Percentiles rank a stretch among this genome's conserved stretches.
phyloP scores from a whole-genome alignment of 805 yeast species.

The Candida parachauliodes region DNA sequence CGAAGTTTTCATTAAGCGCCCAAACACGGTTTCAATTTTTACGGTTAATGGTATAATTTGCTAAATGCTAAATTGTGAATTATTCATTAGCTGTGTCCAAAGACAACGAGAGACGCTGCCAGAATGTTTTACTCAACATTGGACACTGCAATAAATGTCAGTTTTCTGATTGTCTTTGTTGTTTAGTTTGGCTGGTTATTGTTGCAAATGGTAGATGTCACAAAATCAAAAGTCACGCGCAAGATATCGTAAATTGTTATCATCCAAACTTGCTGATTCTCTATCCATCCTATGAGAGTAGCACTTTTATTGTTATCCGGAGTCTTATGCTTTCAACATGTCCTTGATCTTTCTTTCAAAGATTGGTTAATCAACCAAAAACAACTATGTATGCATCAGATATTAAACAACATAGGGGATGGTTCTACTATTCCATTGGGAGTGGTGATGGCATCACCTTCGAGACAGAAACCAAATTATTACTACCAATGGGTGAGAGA shows the following conservation, averaged over 20 bases:
- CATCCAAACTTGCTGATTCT: background rate
- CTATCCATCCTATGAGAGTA: too few relatives aligned
- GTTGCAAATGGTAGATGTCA: background rate
- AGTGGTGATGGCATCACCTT: conserved; percentile 83
- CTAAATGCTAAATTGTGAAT: too few relatives aligned
- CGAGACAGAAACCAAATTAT: conserved; percentile 67
- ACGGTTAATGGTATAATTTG: too few relatives aligned
- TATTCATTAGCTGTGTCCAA: too few relatives aligned
- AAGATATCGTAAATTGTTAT: conserved; percentile 1
- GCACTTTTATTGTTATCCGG: background rate
- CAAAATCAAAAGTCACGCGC: background rate
- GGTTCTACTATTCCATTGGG: conserved; percentile 37
- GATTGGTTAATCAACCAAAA: conserved; percentile 4
- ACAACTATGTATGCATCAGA: conserved; percentile 1
- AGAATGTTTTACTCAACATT: too few relatives aligned
- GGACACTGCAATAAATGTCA: too few relatives aligned
- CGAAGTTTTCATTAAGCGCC: too few relatives aligned
- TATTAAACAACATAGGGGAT: conserved; percentile 2
- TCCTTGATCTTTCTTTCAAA: background rate
- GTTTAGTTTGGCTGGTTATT: too few relatives aligned
- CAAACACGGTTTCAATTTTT: too few relatives aligned
- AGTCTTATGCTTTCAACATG: background rate
- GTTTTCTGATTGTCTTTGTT: too few relatives aligned
- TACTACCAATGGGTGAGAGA: conserved; percentile 91
- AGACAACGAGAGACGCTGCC: too few relatives aligned